Conservation (phyloP, 345 rosid genomes). For the Raphanus sativus region DNA sequence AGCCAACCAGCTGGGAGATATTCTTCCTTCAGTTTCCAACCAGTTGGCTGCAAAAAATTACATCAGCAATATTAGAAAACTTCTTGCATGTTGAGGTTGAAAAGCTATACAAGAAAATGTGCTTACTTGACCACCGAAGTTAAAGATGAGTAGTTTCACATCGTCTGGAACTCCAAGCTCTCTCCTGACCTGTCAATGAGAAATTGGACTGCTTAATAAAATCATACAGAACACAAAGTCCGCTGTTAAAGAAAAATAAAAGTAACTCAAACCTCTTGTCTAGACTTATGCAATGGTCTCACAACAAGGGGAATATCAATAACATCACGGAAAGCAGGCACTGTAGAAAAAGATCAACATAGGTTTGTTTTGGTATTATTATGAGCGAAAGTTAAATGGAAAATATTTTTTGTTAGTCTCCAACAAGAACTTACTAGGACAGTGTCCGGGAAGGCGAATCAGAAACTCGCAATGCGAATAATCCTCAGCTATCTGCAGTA, state of each 20-base stretch:
- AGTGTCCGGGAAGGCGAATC: constrained; percentile 91
- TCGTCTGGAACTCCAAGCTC: constrained; percentile 77
- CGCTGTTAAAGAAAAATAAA: not conserved
- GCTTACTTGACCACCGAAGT: constrained; percentile 91
- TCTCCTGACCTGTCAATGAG: constrained; percentile 54
- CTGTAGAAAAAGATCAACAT: constrained; percentile 36
- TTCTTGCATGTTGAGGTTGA: too few relatives aligned
- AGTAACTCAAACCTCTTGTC: constrained; percentile 56
- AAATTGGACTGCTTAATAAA: not conserved
- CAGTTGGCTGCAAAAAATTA: constrained; percentile 65
- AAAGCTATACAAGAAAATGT: not conserved
- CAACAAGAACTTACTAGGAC: constrained; percentile 69
- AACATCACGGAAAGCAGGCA: constrained; percentile 95
- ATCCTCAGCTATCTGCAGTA: constrained; percentile 86
- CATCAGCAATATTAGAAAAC: not conserved
- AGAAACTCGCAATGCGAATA: constrained; percentile 86
- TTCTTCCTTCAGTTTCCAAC: constrained; percentile 82
- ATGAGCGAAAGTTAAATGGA: too few relatives aligned
- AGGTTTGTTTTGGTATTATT: not conserved
- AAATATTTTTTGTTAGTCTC: not conserved
- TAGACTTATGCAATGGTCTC: constrained; percentile 75
- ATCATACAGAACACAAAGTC: not conserved
- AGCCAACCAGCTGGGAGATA: constrained; percentile 86
- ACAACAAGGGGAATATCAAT: constrained; percentile 92
- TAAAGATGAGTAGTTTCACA: constrained; percentile 78